phyloP scores from a whole-genome alignment of 768 basidiomycete species.

The Pulveroboletus sp. region DNA sequence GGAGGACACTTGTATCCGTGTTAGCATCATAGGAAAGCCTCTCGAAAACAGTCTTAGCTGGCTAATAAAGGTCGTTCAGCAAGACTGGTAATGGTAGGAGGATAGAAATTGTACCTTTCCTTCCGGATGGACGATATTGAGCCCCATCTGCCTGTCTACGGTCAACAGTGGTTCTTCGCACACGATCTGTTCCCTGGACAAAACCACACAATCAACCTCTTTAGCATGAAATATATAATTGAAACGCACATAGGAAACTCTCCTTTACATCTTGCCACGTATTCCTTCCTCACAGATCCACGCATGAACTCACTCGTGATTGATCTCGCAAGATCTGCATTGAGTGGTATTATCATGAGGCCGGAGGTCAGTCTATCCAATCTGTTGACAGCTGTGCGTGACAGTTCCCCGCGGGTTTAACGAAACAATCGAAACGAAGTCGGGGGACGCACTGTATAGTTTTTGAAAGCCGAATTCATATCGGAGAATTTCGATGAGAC shows the following conservation, averaged over 20 bases:
- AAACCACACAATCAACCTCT: neutral
- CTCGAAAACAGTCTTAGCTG: conserved; percentile 85
- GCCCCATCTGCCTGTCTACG: conserved; percentile 92
- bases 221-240: neutral
- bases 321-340: conserved; percentile 58
- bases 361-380: conserved; percentile 93
- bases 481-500: conserved; percentile 80
- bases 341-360: conserved; percentile 87
- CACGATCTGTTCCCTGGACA: conserved; percentile 63
- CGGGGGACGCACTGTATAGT: conserved; percentile 79
- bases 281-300: conserved; percentile 85
- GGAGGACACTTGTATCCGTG: conserved; percentile 82
- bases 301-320: conserved; percentile 80
- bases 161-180: conserved; percentile 88
- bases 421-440: neutral
- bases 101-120: conserved; percentile 63
- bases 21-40: conserved; percentile 74
- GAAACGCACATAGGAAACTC: conserved; percentile 77
- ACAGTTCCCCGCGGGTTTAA: neutral
- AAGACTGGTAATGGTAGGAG: neutral
- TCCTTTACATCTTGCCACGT: conserved; percentile 84
- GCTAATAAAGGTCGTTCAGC: conserved; percentile 38
- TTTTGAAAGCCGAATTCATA: conserved; percentile 79
- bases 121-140: conserved; percentile 93
- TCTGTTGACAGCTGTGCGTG: conserved; percentile 76